phyloP scores from a whole-genome alignment of 345 rosid species.

The Citrus maxima region DNA sequence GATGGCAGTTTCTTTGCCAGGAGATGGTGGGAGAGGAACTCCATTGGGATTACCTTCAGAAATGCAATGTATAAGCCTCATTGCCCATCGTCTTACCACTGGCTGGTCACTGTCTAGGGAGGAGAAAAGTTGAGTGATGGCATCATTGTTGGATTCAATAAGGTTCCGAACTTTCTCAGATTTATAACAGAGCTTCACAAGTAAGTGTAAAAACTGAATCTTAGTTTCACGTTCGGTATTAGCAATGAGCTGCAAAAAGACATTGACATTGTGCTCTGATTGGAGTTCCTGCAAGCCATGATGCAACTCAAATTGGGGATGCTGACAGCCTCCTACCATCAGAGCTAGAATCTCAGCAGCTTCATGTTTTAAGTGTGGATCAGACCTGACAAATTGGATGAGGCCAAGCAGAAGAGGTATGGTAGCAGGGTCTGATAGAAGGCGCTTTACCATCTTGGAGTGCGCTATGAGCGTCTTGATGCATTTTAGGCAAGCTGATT shows the following conservation, averaged over 20 bases:
- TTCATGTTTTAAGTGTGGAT: slow-evolving; percentile 35
- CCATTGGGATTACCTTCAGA: slow-evolving; percentile 39
- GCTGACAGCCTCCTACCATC: slow-evolving; percentile 29
- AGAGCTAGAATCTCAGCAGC: slow-evolving; percentile 45
- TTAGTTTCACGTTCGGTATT: slow-evolving; percentile 28
- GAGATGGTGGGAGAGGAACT: slow-evolving; percentile 45
- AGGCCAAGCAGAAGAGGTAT: slow-evolving; percentile 37
- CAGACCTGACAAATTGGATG: slow-evolving; percentile 30
- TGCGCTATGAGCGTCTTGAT: slow-evolving; percentile 38
- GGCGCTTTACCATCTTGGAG: slow-evolving; percentile 30
- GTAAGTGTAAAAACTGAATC: slow-evolving; percentile 41
- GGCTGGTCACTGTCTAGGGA: slow-evolving; percentile 28
- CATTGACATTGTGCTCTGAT: slow-evolving; percentile 37
- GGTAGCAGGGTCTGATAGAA: slow-evolving; percentile 34
- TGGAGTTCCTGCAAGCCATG: slow-evolving; percentile 46
- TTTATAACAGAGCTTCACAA: slow-evolving; percentile 41
- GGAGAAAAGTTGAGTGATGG: slow-evolving; percentile 36
- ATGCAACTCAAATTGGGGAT: slow-evolving; percentile 29
- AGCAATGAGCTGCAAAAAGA: slow-evolving; percentile 31
- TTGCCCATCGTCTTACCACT: slow-evolving; percentile 31
- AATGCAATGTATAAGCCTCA: slow-evolving; percentile 39
- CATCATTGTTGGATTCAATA: slow-evolving; percentile 25
- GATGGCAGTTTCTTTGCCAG: slow-evolving; percentile 37
- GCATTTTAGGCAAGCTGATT: slow-evolving; percentile 39
- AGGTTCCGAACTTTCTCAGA: slow-evolving; percentile 32